A percentile compares a stretch with the other conserved stretches of the same genome.
phyloP scores from a whole-genome alignment of 345 rosid genomes.

The Schrenkiella parvula region DNA sequence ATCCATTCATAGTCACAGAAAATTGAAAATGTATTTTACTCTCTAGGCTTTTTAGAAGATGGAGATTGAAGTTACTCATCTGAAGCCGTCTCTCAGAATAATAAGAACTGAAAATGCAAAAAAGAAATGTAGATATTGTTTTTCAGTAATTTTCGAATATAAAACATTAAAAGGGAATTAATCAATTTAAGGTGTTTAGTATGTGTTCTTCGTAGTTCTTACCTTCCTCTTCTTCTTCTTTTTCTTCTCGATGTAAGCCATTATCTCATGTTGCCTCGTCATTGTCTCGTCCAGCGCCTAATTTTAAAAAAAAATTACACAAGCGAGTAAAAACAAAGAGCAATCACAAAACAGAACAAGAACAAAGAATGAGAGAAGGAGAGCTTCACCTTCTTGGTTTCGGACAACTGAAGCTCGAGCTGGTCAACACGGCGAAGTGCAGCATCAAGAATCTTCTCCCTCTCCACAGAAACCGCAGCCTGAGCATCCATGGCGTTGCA shows the following conservation, averaged over 20 bases:
- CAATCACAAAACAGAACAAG: neutral
- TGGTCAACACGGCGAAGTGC: conserved; percentile 50
- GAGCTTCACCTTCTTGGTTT: conserved; percentile 60
- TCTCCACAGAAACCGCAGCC: conserved; percentile 50
- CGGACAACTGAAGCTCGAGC: conserved; percentile 60
- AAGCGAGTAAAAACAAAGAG: neutral
- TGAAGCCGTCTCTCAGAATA: conserved; percentile 24
- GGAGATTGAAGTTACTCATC: conserved; percentile 5
- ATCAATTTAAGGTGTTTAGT: neutral
- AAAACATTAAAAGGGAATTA: neutral
- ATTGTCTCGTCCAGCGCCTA: conserved; percentile 56
- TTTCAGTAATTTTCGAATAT: neutral
- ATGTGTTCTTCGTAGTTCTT: conserved; percentile 8
- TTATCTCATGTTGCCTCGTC: conserved; percentile 41
- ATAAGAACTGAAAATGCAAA: conserved; percentile 24
- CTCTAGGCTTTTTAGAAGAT: neutral
- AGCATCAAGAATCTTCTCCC: conserved; percentile 60
- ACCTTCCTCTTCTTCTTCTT: conserved; percentile 47
- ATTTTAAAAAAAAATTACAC: neutral
- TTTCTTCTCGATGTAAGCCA: conserved; percentile 46
- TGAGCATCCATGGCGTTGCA: conserved; percentile 39
- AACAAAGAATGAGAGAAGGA: neutral
- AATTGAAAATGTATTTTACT: neutral
- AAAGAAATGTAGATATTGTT: neutral
- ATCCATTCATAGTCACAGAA: neutral